phyloP scores from a whole-genome alignment of 768 basidiomycete species.

The Termitomyces sp. region DNA sequence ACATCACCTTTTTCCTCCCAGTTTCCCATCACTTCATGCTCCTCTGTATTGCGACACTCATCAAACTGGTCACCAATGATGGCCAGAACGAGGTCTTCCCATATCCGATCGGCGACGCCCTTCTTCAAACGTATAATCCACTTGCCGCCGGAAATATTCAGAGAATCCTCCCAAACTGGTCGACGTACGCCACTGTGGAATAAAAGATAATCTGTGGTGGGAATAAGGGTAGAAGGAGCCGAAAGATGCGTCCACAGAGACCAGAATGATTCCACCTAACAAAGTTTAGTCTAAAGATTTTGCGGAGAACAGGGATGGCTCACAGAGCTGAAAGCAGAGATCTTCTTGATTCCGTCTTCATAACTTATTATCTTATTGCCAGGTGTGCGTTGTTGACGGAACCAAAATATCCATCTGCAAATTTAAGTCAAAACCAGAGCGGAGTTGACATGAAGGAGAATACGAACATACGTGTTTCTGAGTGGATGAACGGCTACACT shows the following conservation, averaged over 20 bases:
- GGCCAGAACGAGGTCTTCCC: constrained; percentile 87
- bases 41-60: constrained; percentile 43
- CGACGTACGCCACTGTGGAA: constrained; percentile 84
- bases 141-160: constrained; percentile 85
- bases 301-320: constrained; percentile 21
- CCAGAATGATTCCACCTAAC: constrained; percentile 92
- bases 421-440: constrained; percentile 17
- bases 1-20: constrained; percentile 35
- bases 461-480: constrained; percentile 86
- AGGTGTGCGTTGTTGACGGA: constrained; percentile 84
- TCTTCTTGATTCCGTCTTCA: constrained; percentile 92
- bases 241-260: constrained; percentile 89
- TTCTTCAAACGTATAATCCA: constrained; percentile 95
- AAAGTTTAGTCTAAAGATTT: constrained; percentile 6
- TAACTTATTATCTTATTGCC: constrained; percentile 89
- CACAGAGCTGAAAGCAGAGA: constrained; percentile 86
- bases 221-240: constrained; percentile 76
- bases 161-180: constrained; percentile 95
- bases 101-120: constrained; percentile 84
- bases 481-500: constrained; percentile 62
- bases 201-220: constrained; percentile 92
- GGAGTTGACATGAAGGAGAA: constrained; percentile 22
- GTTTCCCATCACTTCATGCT: constrained; percentile 23
- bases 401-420: constrained; percentile 87
- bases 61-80: constrained; percentile 91